phyloP scores from a whole-genome alignment of 2,329 filamentous ascomycete species.

The Cladosporium sp. region DNA sequence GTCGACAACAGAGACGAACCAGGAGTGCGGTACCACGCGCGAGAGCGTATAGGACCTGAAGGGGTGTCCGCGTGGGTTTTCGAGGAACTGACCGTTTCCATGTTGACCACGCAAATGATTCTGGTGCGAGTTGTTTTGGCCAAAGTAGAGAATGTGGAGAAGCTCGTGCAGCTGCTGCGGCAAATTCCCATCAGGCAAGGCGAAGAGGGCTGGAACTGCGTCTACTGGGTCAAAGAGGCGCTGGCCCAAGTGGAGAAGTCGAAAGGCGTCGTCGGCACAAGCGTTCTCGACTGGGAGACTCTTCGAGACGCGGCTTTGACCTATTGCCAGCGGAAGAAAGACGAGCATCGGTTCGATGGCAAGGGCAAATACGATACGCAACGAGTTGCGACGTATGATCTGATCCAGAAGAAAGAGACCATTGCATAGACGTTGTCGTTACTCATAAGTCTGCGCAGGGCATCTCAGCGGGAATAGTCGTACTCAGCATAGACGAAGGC shows the following conservation, averaged over 20 bases:
- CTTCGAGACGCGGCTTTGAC: conserved; percentile 36
- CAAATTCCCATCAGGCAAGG: not conserved
- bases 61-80: not conserved
- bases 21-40: not conserved
- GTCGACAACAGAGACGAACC: not conserved
- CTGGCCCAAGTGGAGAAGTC: conserved; percentile 30
- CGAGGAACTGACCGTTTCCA: not conserved
- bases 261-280: conserved; percentile 31
- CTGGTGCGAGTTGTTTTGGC: conserved; percentile 3
- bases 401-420: conserved; percentile 16
- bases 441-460: no score
- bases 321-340: conserved; percentile 39
- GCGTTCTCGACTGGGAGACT: conserved; percentile 30
- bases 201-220: conserved; percentile 39
- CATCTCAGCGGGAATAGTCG: no score
- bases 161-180: not conserved
- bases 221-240: conserved; percentile 42
- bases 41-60: not conserved
- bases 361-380: conserved; percentile 28
- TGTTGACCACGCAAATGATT: not conserved
- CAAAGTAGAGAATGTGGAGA: not conserved
- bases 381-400: conserved; percentile 35
- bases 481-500: no score
- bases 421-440: no score
- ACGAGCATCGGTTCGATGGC: conserved; percentile 40